Conservation (phyloP, 2,329 filamentous ascomycete species). For the Fusarium kyushuense region DNA sequence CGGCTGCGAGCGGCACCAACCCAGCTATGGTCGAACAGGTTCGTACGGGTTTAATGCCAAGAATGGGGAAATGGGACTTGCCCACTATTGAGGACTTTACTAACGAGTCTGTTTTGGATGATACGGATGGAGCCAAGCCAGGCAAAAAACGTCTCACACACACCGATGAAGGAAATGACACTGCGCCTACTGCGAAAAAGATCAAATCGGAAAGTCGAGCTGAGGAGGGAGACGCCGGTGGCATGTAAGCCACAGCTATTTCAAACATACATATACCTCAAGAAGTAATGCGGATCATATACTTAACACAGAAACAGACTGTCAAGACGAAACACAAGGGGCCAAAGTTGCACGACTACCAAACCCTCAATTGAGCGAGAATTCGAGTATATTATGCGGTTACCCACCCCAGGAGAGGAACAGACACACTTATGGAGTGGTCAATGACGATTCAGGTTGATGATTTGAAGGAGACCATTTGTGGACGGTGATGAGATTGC, state of each 20-base stretch:
- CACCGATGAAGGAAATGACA: slow-evolving; percentile 1
- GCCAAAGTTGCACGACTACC: not conserved
- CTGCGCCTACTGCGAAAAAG: slow-evolving; percentile 21
- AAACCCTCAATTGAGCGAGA: not conserved
- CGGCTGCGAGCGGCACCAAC: slow-evolving; percentile 9
- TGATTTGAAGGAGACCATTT: slow-evolving; percentile 10
- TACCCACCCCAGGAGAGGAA: not conserved
- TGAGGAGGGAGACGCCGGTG: not conserved
- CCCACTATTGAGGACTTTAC: slow-evolving; percentile 48
- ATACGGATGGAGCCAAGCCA: not conserved
- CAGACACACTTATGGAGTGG: not conserved
- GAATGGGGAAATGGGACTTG: slow-evolving; percentile 27
- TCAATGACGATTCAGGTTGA: not conserved
- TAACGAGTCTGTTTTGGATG: slow-evolving; percentile 18
- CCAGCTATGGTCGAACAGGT: slow-evolving; percentile 48
- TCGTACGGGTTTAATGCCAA: slow-evolving; percentile 31
- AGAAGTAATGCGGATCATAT: slow-evolving; percentile 14
- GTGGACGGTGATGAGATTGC: not conserved
- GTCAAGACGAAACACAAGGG: not conserved
- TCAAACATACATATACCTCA: slow-evolving; percentile 13
- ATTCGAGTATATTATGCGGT: not conserved
- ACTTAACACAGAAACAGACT: not conserved
- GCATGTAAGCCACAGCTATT: not conserved
- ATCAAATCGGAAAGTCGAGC: slow-evolving; percentile 24
- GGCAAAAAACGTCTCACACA: slow-evolving; percentile 1